These are phyloP conservation scores for Aureobasidium sp. DNA, from an alignment of 2,329 filamentous ascomycete genomes.

Conservation along the genomic window DNA sequence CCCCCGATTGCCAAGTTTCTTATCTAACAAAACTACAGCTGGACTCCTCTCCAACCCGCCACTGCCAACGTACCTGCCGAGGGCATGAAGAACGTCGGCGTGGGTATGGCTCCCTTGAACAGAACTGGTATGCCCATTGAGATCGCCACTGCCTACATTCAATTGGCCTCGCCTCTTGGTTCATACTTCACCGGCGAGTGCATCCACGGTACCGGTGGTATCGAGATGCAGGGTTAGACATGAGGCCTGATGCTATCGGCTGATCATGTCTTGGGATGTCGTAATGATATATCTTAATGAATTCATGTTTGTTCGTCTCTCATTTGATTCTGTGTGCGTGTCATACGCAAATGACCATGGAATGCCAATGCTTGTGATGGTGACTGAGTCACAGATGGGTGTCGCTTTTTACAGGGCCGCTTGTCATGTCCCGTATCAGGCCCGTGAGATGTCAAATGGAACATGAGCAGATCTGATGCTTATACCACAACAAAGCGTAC, in stretches of 20 bases:
- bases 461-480: no score
- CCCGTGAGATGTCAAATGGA: no score
- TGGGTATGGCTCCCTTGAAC: slow-evolving; percentile 19
- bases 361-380: no score
- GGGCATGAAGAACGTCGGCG: slow-evolving; percentile 19
- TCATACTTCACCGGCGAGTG: slow-evolving; percentile 21
- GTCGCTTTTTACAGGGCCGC: no score
- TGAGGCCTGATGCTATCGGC: no score
- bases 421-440: no score
- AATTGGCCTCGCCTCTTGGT: slow-evolving; percentile 21
- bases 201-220: slow-evolving; percentile 19
- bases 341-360: background rate
- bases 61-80: slow-evolving; percentile 29
- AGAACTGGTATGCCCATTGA: slow-evolving; percentile 25
- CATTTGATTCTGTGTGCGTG: background rate
- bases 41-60: slow-evolving; percentile 34
- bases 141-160: slow-evolving; percentile 22
- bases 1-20: no score
- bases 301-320: background rate
- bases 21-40: slow-evolving; percentile 14
- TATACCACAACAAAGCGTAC: no score
- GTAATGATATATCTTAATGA: background rate
- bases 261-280: no score
- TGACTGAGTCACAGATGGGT: no score
- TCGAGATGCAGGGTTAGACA: slow-evolving; percentile 21